Evolutionary conservation across 1,284 basidiomycete genomes (phyloP).

Genomic region (Boletellus sp.): DNA sequence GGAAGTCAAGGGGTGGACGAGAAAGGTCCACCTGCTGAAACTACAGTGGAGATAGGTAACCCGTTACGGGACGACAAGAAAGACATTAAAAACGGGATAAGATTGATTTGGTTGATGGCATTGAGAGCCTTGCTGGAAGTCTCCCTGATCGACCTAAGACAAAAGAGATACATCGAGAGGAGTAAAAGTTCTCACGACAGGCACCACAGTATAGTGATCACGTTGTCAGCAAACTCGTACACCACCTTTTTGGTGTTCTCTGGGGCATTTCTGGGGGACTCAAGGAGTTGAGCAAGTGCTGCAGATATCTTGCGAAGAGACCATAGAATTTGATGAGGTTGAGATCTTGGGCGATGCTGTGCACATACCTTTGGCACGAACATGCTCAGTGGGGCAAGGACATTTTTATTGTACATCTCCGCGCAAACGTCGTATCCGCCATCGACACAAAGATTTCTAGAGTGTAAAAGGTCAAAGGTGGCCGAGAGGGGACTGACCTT

Average conservation of each 20-base stretch:
- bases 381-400: conserved; percentile 69
- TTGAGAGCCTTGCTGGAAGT: conserved; percentile 88
- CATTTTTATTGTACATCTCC: conserved; percentile 95
- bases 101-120: conserved; percentile 76
- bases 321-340: background rate
- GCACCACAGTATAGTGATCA: conserved; percentile 90
- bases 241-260: conserved; percentile 74
- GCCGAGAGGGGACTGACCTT: conserved; percentile 16
- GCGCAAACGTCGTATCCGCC: conserved; percentile 91
- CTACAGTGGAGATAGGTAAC: conserved; percentile 66
- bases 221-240: conserved; percentile 85
- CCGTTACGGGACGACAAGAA: conserved; percentile 70
- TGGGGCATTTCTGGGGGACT: conserved; percentile 53
- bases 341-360: conserved; percentile 1
- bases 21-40: conserved; percentile 64
- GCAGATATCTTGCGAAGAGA: conserved; percentile 60
- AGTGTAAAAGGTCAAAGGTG: conserved; percentile 2
- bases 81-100: conserved; percentile 80
- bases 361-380: conserved; percentile 69
- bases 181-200: conserved; percentile 65
- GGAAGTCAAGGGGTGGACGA: background rate
- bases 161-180: background rate
- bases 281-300: conserved; percentile 67
- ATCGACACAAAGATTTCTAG: conserved; percentile 89
- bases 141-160: conserved; percentile 56